A percentile compares a stretch with the other conserved stretches of the same genome.
These are phyloP conservation scores for Syzygium malaccense DNA, from an alignment of 441 rosid species.

Conservation along the genomic window DNA sequence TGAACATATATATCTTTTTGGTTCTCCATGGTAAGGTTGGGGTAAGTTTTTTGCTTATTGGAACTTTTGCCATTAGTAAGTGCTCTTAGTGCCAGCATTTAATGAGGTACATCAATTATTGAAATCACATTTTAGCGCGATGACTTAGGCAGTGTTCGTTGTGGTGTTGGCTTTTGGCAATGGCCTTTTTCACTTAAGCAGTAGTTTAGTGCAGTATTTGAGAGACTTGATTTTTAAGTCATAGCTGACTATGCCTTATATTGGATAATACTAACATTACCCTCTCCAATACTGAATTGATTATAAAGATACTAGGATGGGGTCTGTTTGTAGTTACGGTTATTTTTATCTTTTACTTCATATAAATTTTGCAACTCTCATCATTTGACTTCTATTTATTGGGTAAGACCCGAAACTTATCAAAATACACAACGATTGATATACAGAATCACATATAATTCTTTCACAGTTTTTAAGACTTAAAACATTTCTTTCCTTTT, in stretches of 20 bases:
- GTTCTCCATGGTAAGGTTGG: background rate
- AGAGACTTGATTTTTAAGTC: background rate
- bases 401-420: background rate
- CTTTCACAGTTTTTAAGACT: background rate
- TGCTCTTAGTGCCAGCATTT: background rate
- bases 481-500: background rate
- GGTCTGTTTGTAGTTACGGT: background rate
- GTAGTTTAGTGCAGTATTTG: background rate
- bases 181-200: background rate
- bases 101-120: background rate
- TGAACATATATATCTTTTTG: background rate
- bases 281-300: background rate
- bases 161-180: background rate
- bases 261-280: background rate
- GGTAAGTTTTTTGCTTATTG: background rate
- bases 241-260: background rate
- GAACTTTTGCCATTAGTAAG: background rate
- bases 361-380: background rate
- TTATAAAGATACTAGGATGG: background rate
- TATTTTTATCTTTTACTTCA: background rate
- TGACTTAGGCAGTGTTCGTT: background rate
- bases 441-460: background rate
- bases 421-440: background rate
- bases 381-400: background rate
- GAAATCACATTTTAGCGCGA: background rate